Evolutionary conservation across 139 green algal genomes (phyloP).

Genomic region (Choricystis sp.): DNA sequence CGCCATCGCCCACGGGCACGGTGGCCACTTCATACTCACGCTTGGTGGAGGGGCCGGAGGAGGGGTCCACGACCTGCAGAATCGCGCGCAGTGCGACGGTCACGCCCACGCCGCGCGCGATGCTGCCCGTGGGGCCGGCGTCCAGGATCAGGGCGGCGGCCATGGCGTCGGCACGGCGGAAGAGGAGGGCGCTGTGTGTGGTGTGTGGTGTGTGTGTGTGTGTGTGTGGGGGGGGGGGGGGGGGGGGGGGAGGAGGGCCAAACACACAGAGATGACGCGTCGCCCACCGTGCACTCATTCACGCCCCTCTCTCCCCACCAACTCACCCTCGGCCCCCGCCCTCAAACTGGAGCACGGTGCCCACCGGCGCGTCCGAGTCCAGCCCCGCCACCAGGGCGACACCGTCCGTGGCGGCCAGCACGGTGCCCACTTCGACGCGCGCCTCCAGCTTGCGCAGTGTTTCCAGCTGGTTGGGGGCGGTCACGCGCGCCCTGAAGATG

Average conservation of each 20-base stretch:
- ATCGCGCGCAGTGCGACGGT: conserved; percentile 55
- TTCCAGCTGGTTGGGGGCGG: conserved; percentile 57
- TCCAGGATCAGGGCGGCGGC: conserved; percentile 53
- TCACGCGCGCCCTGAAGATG: conserved; percentile 61
- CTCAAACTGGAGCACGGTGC: conserved; percentile 59
- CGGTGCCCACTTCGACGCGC: conserved; percentile 55
- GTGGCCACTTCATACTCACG: conserved; percentile 44
- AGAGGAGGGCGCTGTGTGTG: conserved; percentile 52
- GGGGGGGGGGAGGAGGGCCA: no score
- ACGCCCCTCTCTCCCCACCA: background rate
- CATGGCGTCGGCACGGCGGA: conserved; percentile 57
- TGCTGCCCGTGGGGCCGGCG: conserved; percentile 26
- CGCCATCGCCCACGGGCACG: conserved; percentile 25
- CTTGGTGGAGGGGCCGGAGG: conserved; percentile 49
- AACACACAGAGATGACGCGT: no score
- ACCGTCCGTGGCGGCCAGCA: conserved; percentile 42
- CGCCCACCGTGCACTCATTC: background rate
- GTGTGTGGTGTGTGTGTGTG: background rate
- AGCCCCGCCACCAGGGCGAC: conserved; percentile 65
- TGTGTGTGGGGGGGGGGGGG: conserved; percentile 1
- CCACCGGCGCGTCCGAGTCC: conserved; percentile 65
- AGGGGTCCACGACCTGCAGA: conserved; percentile 59
- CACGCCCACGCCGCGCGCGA: conserved; percentile 35
- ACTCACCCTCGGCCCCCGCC: conserved; percentile 50
- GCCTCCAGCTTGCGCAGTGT: conserved; percentile 53